phyloP scores from a whole-genome alignment of 2,329 filamentous ascomycete species.

The Diaporthe sp. region DNA sequence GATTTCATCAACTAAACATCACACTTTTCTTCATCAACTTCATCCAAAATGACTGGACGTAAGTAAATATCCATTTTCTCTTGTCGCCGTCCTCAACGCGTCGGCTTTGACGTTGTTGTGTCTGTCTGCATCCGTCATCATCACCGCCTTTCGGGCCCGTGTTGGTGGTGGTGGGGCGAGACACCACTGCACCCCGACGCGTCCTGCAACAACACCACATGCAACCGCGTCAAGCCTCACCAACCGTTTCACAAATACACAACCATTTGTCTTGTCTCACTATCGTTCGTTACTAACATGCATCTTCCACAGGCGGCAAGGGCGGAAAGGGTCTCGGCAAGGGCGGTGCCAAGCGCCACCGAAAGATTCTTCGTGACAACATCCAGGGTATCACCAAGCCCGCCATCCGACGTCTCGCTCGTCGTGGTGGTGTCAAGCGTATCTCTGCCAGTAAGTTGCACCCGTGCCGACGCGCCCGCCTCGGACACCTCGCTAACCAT shows the following conservation, averaged over 20 bases:
- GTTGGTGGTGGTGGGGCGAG: constrained; percentile 47
- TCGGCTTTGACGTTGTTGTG: constrained; percentile 15
- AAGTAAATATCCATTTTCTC: constrained; percentile 41
- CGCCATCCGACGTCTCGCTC: constrained; percentile 96
- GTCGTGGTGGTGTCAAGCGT: constrained; percentile 99
- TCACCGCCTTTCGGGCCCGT: constrained; percentile 43
- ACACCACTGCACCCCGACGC: constrained; percentile 46
- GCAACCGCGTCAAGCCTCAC: constrained; percentile 40
- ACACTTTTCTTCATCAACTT: constrained; percentile 44
- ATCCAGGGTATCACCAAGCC: constrained; percentile 99
- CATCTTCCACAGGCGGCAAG: constrained; percentile 79
- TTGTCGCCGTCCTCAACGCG: constrained; percentile 32
- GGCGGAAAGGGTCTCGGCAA: constrained; percentile 98
- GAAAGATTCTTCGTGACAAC: constrained; percentile 99
- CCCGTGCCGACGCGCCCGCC: neutral
- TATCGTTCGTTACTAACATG: constrained; percentile 64
- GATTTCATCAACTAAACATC: constrained; percentile 47
- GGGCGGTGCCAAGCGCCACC: constrained; percentile 98
- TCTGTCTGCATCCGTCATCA: constrained; percentile 36
- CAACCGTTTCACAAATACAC: constrained; percentile 26
- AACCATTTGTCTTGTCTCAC: neutral
- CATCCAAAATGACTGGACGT: constrained; percentile 75
- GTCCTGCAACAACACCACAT: constrained; percentile 45
- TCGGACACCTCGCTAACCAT: constrained; percentile 40
- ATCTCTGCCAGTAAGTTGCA: constrained; percentile 86